Evolutionary conservation across 805 yeast genomes (phyloP).

Genomic region (Saturnispora dispora): DNA sequence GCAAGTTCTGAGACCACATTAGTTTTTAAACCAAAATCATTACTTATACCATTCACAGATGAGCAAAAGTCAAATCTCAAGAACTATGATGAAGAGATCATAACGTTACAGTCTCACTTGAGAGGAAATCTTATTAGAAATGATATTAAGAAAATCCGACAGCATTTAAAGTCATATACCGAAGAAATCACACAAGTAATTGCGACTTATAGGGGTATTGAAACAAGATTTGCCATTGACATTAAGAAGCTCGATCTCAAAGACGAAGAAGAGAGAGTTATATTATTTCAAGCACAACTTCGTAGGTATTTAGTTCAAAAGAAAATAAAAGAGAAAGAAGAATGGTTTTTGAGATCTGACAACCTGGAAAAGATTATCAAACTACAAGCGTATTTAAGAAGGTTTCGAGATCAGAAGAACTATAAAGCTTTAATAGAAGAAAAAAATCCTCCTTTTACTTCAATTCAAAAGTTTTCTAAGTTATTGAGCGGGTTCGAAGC

Average conservation of each 20-base stretch:
- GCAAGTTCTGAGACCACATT: neutral
- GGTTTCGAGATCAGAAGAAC: conserved; percentile 59
- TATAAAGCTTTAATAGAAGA: conserved; percentile 62
- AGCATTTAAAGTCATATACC: conserved; percentile 15
- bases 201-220: conserved; percentile 53
- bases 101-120: conserved; percentile 50
- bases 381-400: conserved; percentile 68
- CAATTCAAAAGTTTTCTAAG: conserved; percentile 68
- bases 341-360: conserved; percentile 39
- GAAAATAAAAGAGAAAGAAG: conserved; percentile 26
- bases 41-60: neutral
- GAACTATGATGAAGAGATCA: conserved; percentile 3
- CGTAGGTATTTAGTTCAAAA: conserved; percentile 41
- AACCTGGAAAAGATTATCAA: conserved; percentile 54
- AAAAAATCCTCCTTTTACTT: conserved; percentile 68
- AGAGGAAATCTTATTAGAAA: conserved; percentile 35
- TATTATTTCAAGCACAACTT: conserved; percentile 43
- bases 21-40: conserved; percentile 2
- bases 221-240: conserved; percentile 49
- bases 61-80: neutral
- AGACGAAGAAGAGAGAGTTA: conserved; percentile 31
- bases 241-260: conserved; percentile 45
- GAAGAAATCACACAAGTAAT: conserved; percentile 39
- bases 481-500: conserved; percentile 52
- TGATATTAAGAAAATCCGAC: conserved; percentile 15